Base-by-base conservation (phyloP, 805 yeast species). In the Nakazawaea molendinolei region DNA sequence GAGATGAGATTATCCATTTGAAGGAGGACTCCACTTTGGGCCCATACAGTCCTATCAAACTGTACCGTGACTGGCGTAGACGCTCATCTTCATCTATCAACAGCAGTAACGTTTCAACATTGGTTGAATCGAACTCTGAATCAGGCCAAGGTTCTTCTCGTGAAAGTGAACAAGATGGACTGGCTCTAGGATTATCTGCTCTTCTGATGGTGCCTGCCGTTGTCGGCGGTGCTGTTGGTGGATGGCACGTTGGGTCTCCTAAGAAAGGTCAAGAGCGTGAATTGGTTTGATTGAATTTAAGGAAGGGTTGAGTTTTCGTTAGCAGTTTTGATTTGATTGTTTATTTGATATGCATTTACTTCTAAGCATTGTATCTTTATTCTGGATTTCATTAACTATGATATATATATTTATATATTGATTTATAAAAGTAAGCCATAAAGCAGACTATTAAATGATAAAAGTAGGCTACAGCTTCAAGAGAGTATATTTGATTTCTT, bases 211-310 rank as follows among this genome's bases (percentile, higher is more conserved):
- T 72, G 5, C 78, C 78, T 1, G 65, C 73, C 13, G 60, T 70
- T 36, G 75, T 72, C 8, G 74, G 76, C 20, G 78, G 78, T 24
- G 77, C 78, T 4, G 66, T 72, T 29, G 77, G 75, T 12, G 78
- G 78, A 5, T 67, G 72, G 71, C 56, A 40, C 17, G 34, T 13
- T 23, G 14, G 14, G 10, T 15, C 38, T n/a, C 14, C 32, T 10
- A 27, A 32, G n/a, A n/a, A n/a, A n/a, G n/a, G n/a, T n/a, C n/a
- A n/a, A n/a, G n/a, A n/a, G n/a, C n/a, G n/a, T n/a, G n/a, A n/a
- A n/a, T n/a, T n/a, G n/a, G n/a, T n/a, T n/a, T n/a, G n/a, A n/a
- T n/a, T n/a, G n/a, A n/a, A n/a, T n/a, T n/a, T n/a, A n/a, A n/a
- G n/a, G n/a, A n/a, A n/a, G n/a, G n/a, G n/a, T n/a, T n/a, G n/a